Conservation (phyloP, 192 early-diverging fungal genomes). For the Spizellomyces sp. region DNA sequence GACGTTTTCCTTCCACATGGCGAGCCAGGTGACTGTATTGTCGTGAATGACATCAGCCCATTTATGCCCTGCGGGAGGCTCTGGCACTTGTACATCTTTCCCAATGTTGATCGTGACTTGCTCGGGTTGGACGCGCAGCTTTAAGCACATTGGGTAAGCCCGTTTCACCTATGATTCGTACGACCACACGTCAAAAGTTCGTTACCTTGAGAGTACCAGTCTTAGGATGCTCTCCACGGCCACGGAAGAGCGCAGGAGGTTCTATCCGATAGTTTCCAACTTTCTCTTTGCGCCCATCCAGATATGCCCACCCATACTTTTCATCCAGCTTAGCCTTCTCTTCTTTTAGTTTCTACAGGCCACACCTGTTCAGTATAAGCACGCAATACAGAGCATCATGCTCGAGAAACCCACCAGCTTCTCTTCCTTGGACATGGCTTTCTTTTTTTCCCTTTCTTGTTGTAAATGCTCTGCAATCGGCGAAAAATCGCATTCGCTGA, state of each 20-base stretch:
- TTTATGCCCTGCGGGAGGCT: constrained; percentile 82
- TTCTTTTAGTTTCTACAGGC: constrained; percentile 60
- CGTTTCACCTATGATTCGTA: too few species aligned
- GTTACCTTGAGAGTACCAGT: constrained; percentile 83
- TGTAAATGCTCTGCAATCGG: constrained; percentile 81
- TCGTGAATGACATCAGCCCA: constrained; percentile 90
- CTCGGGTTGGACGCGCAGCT: constrained; percentile 83
- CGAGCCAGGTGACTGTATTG: constrained; percentile 93
- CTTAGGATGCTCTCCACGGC: constrained; percentile 96
- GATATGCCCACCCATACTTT: constrained; percentile 68
- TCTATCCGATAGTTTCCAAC: constrained; percentile 97
- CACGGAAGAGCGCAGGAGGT: constrained; percentile 94
- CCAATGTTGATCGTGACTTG: constrained; percentile 94
- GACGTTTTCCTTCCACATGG: constrained; percentile 98
- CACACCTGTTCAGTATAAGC: not conserved
- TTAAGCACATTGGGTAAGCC: too few species aligned
- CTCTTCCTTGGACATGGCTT: constrained; percentile 86
- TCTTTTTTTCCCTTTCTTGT: constrained; percentile 75
- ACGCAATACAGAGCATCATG: not conserved
- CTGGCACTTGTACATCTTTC: constrained; percentile 72
- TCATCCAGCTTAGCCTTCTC: constrained; percentile 68
- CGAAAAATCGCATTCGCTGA: constrained; percentile 87
- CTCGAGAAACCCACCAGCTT: constrained; percentile 57
- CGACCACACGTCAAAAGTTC: not conserved
- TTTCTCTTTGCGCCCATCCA: constrained; percentile 94